Base-by-base conservation (phyloP, 176 grass and related monocot species). In the Thinopyrum elongatum region DNA sequence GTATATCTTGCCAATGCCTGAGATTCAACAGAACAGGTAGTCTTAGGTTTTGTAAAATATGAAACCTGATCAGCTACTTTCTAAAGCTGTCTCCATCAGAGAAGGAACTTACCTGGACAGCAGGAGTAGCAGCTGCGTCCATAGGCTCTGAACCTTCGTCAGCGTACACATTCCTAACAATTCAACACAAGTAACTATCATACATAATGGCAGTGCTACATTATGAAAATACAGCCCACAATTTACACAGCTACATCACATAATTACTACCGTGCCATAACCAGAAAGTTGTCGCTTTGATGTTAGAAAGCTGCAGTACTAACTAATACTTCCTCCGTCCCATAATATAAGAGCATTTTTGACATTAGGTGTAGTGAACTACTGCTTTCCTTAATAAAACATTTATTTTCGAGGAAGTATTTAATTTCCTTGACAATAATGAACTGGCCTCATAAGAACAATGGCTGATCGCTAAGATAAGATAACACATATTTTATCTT, bases 1-100 rank as follows among this genome's bases (percentile, higher is more conserved):
- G 83, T 90, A 74, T 99, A 96, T 87, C 94, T 92, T 70, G 97
- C 94, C 94, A 99, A 87, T 64, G 97, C 94, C 94, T 96, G 75
- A 79, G 53, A 91, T 66, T 38, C 71, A 73, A 74, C 59, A 88
- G 34, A 92, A 55, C 15, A 80, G 19, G n/a, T 53, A 64, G 68
- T 41, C 65, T 90, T 79, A 90, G 73, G 46, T 41, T 87, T 72
- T 66, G 34, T 65, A 19, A 36, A 66, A 72, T 82, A 31, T 28
- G 68, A 80, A 22, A 70, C 5, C 42, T 19, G 23, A 60, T 76
- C 74, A 85, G 22, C 27, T 75, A 42, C 41, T 69, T 68, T 84
- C 3, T 38, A 5, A 49, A 84, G n/a, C 11, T 65, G 77, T 85
- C 49, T 85, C 53, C 53, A 78, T 77, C 86, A 44, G 41, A 41